Base-by-base conservation (phyloP, 2,329 filamentous ascomycete species). In the Aspergillus hortae region DNA sequence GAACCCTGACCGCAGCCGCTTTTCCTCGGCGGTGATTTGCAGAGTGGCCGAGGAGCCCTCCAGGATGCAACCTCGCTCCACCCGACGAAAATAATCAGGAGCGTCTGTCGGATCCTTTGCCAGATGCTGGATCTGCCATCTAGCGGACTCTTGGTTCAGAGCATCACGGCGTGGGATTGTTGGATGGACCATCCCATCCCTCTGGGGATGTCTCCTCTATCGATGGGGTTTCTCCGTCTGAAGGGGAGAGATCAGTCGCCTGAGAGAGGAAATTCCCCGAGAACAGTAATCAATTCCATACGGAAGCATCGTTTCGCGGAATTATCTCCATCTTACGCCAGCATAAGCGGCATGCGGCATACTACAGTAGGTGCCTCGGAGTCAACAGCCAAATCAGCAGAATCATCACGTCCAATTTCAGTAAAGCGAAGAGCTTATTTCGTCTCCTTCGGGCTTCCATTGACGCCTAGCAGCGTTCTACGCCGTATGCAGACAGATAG, bases 31-130 rank as follows among this genome's bases (percentile, higher is more conserved):
- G 41, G 40, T 49, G 51, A 53, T 53, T 53, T 44, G 51, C 46
- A 44, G 46, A 33, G 21, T 21, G 33, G 15, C 45, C 44, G 33
- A 46, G 38, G 23, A 23, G 23, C 4, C 5, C 23, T 6, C 23
- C 23, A 15, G 44, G 41, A 54, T 55, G 53, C 47, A 56, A 54
- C 52, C 43, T 48, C 33, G 48, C 48, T 53, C 54, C 54, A 54
- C 54, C 40, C 12, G 44, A 57, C 53, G 55, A 57, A 51, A 52
- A 52, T 56, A 43, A 49, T 56, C 47, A 54, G 55, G 55, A 53
- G 40, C n/a, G 21, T 10, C 41, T 25, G 41, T 46, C 46, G 23
- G 46, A 47, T 49, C 30, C 27, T 30, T 23, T 23, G 6, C 23
- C 23, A 23, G 23, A 23, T 23, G 5, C 23, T 23, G 23, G 23